phyloP scores from a whole-genome alignment of 768 basidiomycete genomes.

The Cytidiella melzeri region DNA sequence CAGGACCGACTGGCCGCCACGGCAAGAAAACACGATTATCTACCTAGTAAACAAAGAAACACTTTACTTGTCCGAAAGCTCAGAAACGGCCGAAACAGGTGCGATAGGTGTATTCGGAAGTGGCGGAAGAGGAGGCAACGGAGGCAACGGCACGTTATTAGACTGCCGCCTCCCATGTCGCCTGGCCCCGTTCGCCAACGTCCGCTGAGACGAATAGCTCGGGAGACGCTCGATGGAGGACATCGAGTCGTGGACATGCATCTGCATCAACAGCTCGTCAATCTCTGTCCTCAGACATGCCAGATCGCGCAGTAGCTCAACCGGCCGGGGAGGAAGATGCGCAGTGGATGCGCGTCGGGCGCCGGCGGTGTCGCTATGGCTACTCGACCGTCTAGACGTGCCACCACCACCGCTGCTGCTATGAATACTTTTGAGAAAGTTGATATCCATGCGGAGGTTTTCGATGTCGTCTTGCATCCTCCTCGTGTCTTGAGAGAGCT shows the following conservation, averaged over 20 bases:
- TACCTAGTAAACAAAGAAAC: no score
- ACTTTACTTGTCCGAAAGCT: no score
- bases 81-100: no score
- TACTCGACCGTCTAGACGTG: background rate
- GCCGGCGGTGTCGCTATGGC: background rate
- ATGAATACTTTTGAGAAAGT: background rate
- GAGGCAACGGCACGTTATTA: no score
- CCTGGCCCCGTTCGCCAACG: no score
- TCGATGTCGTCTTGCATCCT: conserved; percentile 3
- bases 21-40: no score
- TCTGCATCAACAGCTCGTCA: conserved; percentile 2
- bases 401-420: conserved; percentile 1
- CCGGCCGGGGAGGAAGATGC: background rate
- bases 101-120: no score
- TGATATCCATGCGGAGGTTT: conserved; percentile 3
- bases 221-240: conserved; percentile 5
- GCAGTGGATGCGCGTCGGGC: background rate
- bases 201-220: no score
- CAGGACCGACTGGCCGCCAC: no score
- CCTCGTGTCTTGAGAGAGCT: background rate
- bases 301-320: conserved; percentile 5
- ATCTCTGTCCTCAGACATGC: conserved; percentile 5
- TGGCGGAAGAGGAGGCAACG: no score
- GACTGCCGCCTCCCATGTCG: no score
- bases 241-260: background rate